phyloP scores from a whole-genome alignment of 1,284 basidiomycete genomes.

The Trichosporon sp. region DNA sequence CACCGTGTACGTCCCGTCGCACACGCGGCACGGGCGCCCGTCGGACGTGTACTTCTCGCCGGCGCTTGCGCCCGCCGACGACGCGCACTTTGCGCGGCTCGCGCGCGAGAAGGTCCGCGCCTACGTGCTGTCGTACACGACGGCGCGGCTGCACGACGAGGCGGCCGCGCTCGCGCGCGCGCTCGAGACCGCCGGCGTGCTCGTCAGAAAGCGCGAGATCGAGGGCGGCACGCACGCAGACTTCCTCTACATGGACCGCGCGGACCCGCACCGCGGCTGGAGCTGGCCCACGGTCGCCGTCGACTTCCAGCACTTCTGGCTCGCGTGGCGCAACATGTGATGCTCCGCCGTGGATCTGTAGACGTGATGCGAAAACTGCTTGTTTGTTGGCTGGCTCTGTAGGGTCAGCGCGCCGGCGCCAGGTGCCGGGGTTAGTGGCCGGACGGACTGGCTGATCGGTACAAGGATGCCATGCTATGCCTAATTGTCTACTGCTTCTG shows the following conservation, averaged over 20 bases:
- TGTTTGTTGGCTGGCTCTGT: not conserved
- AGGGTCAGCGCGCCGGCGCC: not conserved
- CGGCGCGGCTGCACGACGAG: constrained; percentile 14
- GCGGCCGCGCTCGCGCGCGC: not conserved
- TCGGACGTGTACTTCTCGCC: constrained; percentile 18
- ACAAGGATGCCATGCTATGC: constrained; percentile 6
- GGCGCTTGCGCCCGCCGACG: not conserved
- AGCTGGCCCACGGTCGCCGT: not conserved
- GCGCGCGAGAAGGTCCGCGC: constrained; percentile 8
- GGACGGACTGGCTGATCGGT: not conserved
- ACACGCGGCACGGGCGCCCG: constrained; percentile 6
- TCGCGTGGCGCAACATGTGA: not conserved
- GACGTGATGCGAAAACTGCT: not conserved
- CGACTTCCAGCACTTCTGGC: not conserved
- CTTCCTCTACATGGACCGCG: not conserved
- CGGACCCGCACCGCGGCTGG: not conserved
- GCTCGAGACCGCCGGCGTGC: constrained; percentile 7
- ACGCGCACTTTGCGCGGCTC: constrained; percentile 15
- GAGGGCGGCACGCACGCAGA: not conserved
- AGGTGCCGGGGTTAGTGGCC: too few species aligned
- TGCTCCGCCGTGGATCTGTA: not conserved
- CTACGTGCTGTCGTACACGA: constrained; percentile 11
- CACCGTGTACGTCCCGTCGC: constrained; percentile 9
- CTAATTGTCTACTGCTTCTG: constrained; percentile 10
- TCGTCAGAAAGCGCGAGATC: constrained; percentile 4